Evolutionary conservation across 2,329 filamentous ascomycete species (phyloP), one percentile per base, ranked within the genome.

Genomic region (Xylaria sp.): DNA sequence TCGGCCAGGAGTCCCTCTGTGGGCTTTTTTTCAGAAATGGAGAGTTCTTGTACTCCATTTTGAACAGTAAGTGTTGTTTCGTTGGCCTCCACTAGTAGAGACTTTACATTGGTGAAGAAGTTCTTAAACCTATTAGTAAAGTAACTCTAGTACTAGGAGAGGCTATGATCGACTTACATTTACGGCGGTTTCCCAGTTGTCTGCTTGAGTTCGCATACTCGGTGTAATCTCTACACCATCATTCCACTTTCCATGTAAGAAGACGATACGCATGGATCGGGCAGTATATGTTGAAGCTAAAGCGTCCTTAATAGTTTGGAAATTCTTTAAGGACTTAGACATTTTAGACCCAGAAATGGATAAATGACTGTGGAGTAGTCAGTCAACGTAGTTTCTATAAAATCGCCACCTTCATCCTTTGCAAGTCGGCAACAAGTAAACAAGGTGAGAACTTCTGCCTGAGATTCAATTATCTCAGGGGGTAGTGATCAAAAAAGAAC

Each of bases 251-350:
- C 94, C 93, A 73, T 97, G 87, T 51, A 98, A 80, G 80, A 97
- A 97, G 17, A 96, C 91, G 60, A 96, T 91, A 51, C 95, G 88
- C 81, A 97, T 85, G 62, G 89, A 89, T 66, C 95, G 86, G 0
- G 94, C 85, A 0, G 92, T 96, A 84, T 93, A 97, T 11, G 80
- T 84, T 1, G 82, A 85, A 11, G 80, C 81, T 7, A 98, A 81
- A 0, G 94, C 94, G 77, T 96, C 92, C 33, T 93, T 87, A 69
- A 98, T 97, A 0, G 95, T 97, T 45, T 93, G 93, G 79, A 97
- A 97, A 79, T 97, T 98, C 83, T 98, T 97, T 64, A 98, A 81
- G 17, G 90, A 93, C 79, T 98, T 98, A 64, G 91, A 95, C 95
- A 98, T 98, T 79, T 98, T 98, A 25, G 90, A 93, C 0, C 95